Base-by-base conservation (phyloP, 768 basidiomycete species). In the Auriscalpium vulgare region DNA sequence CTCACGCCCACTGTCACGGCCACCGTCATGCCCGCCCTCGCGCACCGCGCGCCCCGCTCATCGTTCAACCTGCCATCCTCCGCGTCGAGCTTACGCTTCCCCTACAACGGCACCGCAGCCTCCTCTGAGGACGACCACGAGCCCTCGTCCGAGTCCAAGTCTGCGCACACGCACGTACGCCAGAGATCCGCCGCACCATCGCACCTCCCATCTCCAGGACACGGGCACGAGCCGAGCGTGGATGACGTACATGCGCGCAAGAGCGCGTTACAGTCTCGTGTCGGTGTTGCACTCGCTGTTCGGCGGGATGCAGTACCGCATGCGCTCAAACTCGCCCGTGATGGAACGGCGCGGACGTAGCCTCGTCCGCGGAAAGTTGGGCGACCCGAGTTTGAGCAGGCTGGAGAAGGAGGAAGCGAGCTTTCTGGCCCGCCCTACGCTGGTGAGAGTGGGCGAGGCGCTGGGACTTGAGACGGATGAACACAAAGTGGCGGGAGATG, bases 401-500 rank as follows among this genome's bases (percentile, higher is more conserved):
- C 19, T 13, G 38, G 29, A 14, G 16, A 66, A 58, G 56, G 52
- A 55, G 60, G 45, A 55, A 59, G 45, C 59, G 66, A 66, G 55
- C 65, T 67, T 57, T 68, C 71, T 66, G 62, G 71, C 66, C 14
- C 57, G 43, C 51, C 70, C 59, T 11, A 53, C 74, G 37, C 67
- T 76, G 4, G 68, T 67, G 34, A 71, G 70, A 44, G 65, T 76
- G 36, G 67, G 75, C 5, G 77, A 73, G 43, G 74, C 73, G 10
- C 65, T 79, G 13, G 73, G 72, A 48, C 55, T 71, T 16, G 72
- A 75, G 10, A 58, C 58, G 29, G 74, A 74, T 5, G 75, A 78
- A 46, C 71, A 62, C 34, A 73, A 76, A 55, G 75, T 76, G 21
- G 67, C 66, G 4, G 75, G 74, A 11, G 72, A 78, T 51, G 76